A percentile compares a stretch with the other conserved stretches of the same genome.
Conservation (phyloP, 257 asterid species). For the Anisodus acutangulus region DNA sequence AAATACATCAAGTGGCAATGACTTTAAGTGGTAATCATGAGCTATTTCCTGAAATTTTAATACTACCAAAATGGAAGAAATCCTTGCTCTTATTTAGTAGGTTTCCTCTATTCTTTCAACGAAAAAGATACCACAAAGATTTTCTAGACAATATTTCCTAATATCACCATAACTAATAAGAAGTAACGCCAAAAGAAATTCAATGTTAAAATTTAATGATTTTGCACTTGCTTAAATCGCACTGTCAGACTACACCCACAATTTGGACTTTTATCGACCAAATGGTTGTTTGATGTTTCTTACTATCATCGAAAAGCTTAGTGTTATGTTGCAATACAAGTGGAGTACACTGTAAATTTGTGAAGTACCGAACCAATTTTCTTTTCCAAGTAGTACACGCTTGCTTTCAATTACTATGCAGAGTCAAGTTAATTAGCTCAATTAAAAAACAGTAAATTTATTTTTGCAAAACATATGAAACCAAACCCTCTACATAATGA, state of each 20-base stretch:
- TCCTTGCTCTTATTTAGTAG: not conserved
- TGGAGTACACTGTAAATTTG: not conserved
- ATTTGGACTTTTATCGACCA: not conserved
- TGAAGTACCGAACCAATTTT: not conserved
- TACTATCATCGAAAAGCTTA: not conserved
- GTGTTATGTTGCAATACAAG: not conserved
- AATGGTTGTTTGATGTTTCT: not conserved
- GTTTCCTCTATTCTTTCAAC: not conserved
- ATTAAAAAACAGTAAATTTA: too few relatives aligned
- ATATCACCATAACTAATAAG: not conserved
- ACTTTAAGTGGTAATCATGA: not conserved
- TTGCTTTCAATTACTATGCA: too few relatives aligned
- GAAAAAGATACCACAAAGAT: not conserved
- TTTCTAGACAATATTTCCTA: not conserved
- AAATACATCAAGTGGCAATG: not conserved
- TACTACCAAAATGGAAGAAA: too few relatives aligned
- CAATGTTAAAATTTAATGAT: not conserved
- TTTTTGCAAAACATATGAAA: not conserved
- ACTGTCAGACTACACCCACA: too few relatives aligned
- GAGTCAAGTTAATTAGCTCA: too few relatives aligned
- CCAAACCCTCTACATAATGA: not conserved
- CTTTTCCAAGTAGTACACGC: not conserved
- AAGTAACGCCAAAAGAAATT: not conserved
- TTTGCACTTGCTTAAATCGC: too few relatives aligned
- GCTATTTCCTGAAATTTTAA: too few relatives aligned